Evolutionary conservation across 2,329 filamentous ascomycete genomes (phyloP), one percentile per base, ranked within the genome.

Genomic region (Xylaria sp.): DNA sequence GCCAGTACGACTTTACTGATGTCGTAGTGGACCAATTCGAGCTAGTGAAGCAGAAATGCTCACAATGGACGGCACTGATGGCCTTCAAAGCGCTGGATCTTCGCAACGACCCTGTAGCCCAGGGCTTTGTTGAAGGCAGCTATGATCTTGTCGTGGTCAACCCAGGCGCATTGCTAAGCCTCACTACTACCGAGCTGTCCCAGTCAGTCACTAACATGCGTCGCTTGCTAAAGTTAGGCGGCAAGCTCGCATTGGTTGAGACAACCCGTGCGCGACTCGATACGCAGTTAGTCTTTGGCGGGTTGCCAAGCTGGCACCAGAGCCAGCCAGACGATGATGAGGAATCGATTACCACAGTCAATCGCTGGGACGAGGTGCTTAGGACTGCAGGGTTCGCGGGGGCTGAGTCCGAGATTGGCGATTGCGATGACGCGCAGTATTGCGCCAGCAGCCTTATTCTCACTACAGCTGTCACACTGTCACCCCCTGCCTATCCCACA

Each of bases 121-220:
- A 69, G 17, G 39, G 27, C 6, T 65, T 71, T 7, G 42, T 24
- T 3, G 17, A 7, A 3, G 54, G 47, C 14, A 60, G 30, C 32
- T 69, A 66, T 45, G 70, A 71, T 36, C 34, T 71, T 1, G 60
- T 71, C 8, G 50, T 71, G 24, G 24, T 27, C 24, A 27, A 27
- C 24, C 24, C 24, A 27, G 24, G 24, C 24, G 24, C 24, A 2
- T 27, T 27, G 2, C 24, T 27, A 4, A 0, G 63, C 56, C 4
- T 55, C 56, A 7, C 12, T 50, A 32, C 58, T 68, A 3, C 57
- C 34, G 34, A 36, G 8, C 2, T 64, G 8, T 1, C 8, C 2
- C 3, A 24, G 3, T 34, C 45, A 2, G 6, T 64, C 24, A 21
- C 50, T 2, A 5, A 68, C n/a, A 60, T 67, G 7, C 60, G 63